Conservation (phyloP, 257 asterid species). For the Lithospermum erythrorhizon region DNA sequence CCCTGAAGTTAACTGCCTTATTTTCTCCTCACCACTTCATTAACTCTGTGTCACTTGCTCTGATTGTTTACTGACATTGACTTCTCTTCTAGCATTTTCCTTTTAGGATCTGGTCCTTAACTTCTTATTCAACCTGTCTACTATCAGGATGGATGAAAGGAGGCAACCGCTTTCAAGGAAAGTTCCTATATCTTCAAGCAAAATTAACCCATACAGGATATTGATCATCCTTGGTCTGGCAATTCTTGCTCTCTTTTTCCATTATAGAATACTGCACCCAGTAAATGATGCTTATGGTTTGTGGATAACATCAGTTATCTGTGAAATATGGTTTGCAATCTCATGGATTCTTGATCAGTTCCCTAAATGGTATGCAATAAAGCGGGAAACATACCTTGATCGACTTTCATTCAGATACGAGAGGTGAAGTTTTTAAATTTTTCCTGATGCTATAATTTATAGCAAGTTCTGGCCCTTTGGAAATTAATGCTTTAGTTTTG, state of each 20-base stretch:
- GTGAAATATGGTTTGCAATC: slow-evolving; percentile 89
- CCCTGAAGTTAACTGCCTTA: too few species aligned
- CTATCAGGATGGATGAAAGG: slow-evolving; percentile 84
- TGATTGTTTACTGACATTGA: background rate
- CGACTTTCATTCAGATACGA: slow-evolving; percentile 72
- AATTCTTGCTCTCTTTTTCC: slow-evolving; percentile 74
- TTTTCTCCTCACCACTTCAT: too few species aligned
- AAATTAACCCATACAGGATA: slow-evolving; percentile 72
- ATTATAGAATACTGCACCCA: slow-evolving; percentile 76
- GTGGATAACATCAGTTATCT: slow-evolving; percentile 86
- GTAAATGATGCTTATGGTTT: slow-evolving; percentile 68
- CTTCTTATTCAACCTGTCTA: slow-evolving; percentile 9
- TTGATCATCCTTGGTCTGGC: slow-evolving; percentile 60
- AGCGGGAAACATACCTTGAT: slow-evolving; percentile 86
- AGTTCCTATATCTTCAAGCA: slow-evolving; percentile 75
- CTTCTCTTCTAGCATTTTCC: background rate
- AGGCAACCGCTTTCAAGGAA: slow-evolving; percentile 90
- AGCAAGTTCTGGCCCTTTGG: background rate
- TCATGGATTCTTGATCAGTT: slow-evolving; percentile 96
- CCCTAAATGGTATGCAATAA: slow-evolving; percentile 84
- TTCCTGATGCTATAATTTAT: background rate
- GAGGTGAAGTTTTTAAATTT: background rate
- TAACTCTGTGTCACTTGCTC: too few species aligned
- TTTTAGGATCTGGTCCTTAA: background rate
- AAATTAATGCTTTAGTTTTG: too few species aligned